phyloP scores from a whole-genome alignment of 2,329 filamentous ascomycete genomes.

The Aspergillus pseudoglaucus region DNA sequence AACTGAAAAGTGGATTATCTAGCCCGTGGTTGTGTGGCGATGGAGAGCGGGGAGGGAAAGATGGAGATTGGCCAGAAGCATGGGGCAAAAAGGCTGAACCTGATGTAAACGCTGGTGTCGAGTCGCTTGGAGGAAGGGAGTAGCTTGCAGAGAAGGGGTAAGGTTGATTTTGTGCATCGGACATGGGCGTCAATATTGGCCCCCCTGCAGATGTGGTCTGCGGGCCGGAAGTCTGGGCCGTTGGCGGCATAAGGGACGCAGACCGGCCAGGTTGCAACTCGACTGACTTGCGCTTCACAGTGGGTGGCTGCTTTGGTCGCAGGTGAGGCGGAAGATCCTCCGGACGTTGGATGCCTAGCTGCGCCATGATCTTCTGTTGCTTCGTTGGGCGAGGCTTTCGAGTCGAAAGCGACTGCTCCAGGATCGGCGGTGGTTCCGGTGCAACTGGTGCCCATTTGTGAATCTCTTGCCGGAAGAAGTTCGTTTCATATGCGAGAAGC shows the following conservation, averaged over 20 bases:
- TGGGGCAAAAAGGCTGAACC: slow-evolving; percentile 32
- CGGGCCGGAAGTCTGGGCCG: slow-evolving; percentile 23
- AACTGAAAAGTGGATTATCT: slow-evolving; percentile 38
- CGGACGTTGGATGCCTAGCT: slow-evolving; percentile 80
- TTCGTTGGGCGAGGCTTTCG: slow-evolving; percentile 95
- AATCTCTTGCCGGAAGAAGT: slow-evolving; percentile 91
- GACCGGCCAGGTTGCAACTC: slow-evolving; percentile 32
- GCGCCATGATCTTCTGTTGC: slow-evolving; percentile 86
- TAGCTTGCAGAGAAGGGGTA: slow-evolving; percentile 37
- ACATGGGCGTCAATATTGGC: slow-evolving; percentile 28
- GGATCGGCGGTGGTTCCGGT: slow-evolving; percentile 72
- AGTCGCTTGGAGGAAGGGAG: slow-evolving; percentile 29
- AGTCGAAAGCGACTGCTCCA: slow-evolving; percentile 83
- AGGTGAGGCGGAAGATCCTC: slow-evolving; percentile 82
- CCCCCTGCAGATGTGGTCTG: slow-evolving; percentile 23
- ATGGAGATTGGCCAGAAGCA: slow-evolving; percentile 28
- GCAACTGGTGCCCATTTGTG: slow-evolving; percentile 94
- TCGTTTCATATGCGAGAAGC: slow-evolving; percentile 85
- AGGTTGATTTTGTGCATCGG: slow-evolving; percentile 22
- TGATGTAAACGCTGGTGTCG: slow-evolving; percentile 31
- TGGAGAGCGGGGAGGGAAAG: slow-evolving; percentile 36
- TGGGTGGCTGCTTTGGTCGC: slow-evolving; percentile 67
- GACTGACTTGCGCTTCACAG: slow-evolving; percentile 64
- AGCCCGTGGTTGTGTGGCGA: slow-evolving; percentile 28
- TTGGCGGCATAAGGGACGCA: slow-evolving; percentile 22